phyloP scores from a whole-genome alignment of 2,329 filamentous ascomycete species.

The Botrytis cinerea region DNA sequence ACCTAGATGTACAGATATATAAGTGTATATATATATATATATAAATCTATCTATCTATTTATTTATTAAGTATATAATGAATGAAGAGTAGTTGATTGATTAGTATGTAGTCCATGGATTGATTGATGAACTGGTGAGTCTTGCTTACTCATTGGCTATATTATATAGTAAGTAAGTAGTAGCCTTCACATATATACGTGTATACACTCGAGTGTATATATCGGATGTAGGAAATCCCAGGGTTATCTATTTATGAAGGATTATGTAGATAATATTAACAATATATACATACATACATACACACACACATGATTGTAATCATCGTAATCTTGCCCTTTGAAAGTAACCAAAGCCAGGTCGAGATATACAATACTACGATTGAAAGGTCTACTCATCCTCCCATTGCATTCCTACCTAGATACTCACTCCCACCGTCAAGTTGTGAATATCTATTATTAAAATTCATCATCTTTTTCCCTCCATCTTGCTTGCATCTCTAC shows the following conservation, averaged over 20 bases:
- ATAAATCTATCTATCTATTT: too few species aligned
- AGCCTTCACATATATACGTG: too few species aligned
- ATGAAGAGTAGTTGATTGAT: too few species aligned
- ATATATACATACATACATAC: too few species aligned
- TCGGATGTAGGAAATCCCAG: background rate
- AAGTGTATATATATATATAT: too few species aligned
- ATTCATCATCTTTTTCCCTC: background rate
- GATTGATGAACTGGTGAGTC: background rate
- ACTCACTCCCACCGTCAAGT: background rate
- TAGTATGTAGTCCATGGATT: background rate
- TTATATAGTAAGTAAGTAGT: background rate
- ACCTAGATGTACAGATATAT: too few species aligned
- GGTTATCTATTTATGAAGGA: background rate
- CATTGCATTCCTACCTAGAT: background rate
- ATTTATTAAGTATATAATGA: too few species aligned
- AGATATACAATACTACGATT: background rate
- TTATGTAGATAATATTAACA: background rate
- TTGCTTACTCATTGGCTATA: conserved; percentile 8
- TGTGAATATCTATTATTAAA: background rate
- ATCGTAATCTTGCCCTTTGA: background rate
- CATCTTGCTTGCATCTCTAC: background rate
- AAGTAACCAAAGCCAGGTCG: background rate
- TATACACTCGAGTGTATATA: too few species aligned
- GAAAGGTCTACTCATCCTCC: background rate
- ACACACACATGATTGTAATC: too few species aligned